Percentiles rank a stretch among this genome's conserved stretches.
phyloP scores from a whole-genome alignment of 106 monocot genomes.

The Amphibolis antarctica region DNA sequence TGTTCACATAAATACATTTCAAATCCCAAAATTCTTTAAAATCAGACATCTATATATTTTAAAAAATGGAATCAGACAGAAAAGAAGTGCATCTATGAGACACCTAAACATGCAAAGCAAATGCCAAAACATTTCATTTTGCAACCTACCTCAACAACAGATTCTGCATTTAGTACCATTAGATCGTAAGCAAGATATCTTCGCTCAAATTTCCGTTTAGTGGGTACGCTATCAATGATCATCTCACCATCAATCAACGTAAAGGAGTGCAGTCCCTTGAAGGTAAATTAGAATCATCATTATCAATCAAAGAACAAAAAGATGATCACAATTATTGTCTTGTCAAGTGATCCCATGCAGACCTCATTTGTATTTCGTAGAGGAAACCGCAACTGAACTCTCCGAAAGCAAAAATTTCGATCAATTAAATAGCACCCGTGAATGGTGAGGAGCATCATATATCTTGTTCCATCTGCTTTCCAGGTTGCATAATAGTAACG shows the following conservation, averaged over 20 bases:
- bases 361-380: slow-evolving; percentile 43
- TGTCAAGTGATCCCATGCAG: slow-evolving; percentile 5
- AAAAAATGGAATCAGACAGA: too few relatives aligned
- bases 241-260: slow-evolving; percentile 98
- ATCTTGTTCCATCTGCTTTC: slow-evolving; percentile 98
- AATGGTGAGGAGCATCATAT: slow-evolving; percentile 85
- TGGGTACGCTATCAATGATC: slow-evolving; percentile 83
- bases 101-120: not conserved
- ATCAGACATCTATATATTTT: too few relatives aligned
- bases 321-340: not conserved
- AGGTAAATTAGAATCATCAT: slow-evolving; percentile 5
- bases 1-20: too few relatives aligned
- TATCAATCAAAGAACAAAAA: not conserved
- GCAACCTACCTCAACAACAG: slow-evolving; percentile 62
- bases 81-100: not conserved
- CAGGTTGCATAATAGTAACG: slow-evolving; percentile 96
- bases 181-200: slow-evolving; percentile 94
- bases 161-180: slow-evolving; percentile 48
- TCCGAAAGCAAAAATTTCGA: slow-evolving; percentile 80
- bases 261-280: slow-evolving; percentile 57
- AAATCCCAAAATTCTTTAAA: too few relatives aligned
- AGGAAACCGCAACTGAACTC: slow-evolving; percentile 93
- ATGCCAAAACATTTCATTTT: not conserved
- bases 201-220: slow-evolving; percentile 46
- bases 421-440: slow-evolving; percentile 92